These are phyloP conservation scores for Orychophragmus violaceus DNA, from an alignment of 345 rosid species.

Conservation along the genomic window DNA sequence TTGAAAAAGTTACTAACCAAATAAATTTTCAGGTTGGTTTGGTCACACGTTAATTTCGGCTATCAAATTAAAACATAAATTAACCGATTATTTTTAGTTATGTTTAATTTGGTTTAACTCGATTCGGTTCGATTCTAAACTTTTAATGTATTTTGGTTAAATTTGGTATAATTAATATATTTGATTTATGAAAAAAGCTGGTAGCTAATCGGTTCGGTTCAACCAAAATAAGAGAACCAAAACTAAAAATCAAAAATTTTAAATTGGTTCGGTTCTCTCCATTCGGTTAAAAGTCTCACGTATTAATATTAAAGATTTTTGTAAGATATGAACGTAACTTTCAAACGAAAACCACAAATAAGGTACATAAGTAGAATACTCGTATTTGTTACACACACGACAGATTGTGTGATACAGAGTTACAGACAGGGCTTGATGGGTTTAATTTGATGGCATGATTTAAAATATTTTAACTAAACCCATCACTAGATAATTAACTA, in stretches of 20 bases:
- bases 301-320: background rate
- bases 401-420: slow-evolving; percentile 8
- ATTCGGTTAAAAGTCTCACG: too few relatives aligned
- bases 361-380: background rate
- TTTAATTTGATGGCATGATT: background rate
- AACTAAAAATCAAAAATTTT: background rate
- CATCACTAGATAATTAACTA: background rate
- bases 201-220: too few relatives aligned
- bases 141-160: too few relatives aligned
- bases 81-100: too few relatives aligned
- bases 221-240: background rate
- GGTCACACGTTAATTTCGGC: too few relatives aligned
- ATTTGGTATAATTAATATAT: too few relatives aligned
- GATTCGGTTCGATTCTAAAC: too few relatives aligned
- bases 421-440: slow-evolving; percentile 6
- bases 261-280: background rate
- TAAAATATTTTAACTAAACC: background rate
- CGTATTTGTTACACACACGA: slow-evolving; percentile 3
- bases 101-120: too few relatives aligned
- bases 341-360: background rate
- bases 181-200: too few relatives aligned
- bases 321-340: background rate
- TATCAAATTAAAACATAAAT: too few relatives aligned
- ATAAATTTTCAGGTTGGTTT: too few relatives aligned
- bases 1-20: too few relatives aligned